Percentiles rank a stretch among this genome's conserved stretches.
phyloP scores from a whole-genome alignment of 148 eudicot species.

The Rhododendron ovatum region DNA sequence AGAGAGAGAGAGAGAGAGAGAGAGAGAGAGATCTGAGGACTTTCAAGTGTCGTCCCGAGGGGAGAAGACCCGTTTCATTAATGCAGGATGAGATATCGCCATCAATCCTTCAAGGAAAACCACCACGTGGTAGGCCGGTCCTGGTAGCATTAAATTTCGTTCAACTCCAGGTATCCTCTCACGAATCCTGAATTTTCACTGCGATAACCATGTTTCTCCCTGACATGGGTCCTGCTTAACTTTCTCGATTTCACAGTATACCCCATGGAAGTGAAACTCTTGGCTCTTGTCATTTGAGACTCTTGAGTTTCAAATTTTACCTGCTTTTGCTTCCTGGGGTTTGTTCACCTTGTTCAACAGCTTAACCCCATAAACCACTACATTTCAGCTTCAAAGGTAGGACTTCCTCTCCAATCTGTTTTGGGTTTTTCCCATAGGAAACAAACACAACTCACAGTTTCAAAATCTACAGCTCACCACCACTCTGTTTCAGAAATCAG shows the following conservation, averaged over 20 bases:
- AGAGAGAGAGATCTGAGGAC: background rate
- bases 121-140: slow-evolving; percentile 11
- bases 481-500: background rate
- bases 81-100: background rate
- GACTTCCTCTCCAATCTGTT: background rate
- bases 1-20: background rate
- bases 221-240: background rate
- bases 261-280: background rate
- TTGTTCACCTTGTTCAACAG: background rate
- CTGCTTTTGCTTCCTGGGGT: slow-evolving; percentile 2
- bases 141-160: background rate
- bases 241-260: background rate
- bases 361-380: background rate
- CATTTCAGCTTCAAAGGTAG: background rate
- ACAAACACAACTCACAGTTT: background rate
- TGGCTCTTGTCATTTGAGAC: background rate
- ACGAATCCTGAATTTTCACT: background rate
- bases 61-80: slow-evolving; percentile 19
- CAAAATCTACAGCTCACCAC: background rate
- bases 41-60: slow-evolving; percentile 8
- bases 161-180: background rate
- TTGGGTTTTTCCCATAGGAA: background rate
- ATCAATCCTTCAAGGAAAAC: slow-evolving; percentile 10
- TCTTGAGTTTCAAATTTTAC: background rate
- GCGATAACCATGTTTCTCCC: background rate